A percentile compares a stretch with the other conserved stretches of the same genome.
These are phyloP conservation scores for Rhizopogon vulgaris DNA, from an alignment of 768 basidiomycete genomes.

Conservation along the genomic window DNA sequence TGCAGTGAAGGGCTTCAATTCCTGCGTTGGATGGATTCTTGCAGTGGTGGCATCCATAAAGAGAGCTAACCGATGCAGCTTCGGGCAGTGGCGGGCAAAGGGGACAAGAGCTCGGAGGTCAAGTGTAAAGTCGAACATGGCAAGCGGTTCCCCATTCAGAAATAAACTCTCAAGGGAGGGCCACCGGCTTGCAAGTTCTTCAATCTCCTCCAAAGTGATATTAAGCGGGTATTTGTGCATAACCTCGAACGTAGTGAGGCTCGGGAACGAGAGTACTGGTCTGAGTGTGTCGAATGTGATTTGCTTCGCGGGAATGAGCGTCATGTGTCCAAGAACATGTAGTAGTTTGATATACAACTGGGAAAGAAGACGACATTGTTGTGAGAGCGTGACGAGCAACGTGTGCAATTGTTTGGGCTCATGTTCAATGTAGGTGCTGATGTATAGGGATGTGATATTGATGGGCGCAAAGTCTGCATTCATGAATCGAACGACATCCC, in stretches of 20 bases:
- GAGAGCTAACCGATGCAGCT: slow-evolving; percentile 29
- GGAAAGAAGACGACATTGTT: slow-evolving; percentile 43
- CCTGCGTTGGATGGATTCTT: slow-evolving; percentile 8
- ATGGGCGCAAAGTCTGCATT: slow-evolving; percentile 37
- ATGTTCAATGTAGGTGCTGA: slow-evolving; percentile 45
- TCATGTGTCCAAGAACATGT: slow-evolving; percentile 10
- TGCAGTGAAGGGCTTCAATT: slow-evolving; percentile 13
- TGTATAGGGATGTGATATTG: slow-evolving; percentile 44
- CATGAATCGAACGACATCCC: slow-evolving; percentile 41
- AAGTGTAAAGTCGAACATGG: slow-evolving; percentile 17
- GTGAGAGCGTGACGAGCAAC: slow-evolving; percentile 38
- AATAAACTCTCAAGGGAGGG: slow-evolving; percentile 37
- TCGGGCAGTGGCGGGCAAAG: slow-evolving; percentile 34
- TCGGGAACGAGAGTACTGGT: slow-evolving; percentile 28
- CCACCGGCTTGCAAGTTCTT: slow-evolving; percentile 39
- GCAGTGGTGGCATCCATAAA: slow-evolving; percentile 29
- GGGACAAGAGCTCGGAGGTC: slow-evolving; percentile 35
- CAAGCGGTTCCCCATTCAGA: slow-evolving; percentile 43
- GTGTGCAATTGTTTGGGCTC: slow-evolving; percentile 34
- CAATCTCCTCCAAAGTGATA: slow-evolving; percentile 37
- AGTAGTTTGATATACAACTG: slow-evolving; percentile 35
- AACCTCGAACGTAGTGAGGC: slow-evolving; percentile 27
- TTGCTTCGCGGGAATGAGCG: slow-evolving; percentile 16
- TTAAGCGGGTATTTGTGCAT: slow-evolving; percentile 24
- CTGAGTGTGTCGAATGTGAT: slow-evolving; percentile 31